Conservation (phyloP, 495 filamentous ascomycete species). For the Penicillium psychrofluorescens region DNA sequence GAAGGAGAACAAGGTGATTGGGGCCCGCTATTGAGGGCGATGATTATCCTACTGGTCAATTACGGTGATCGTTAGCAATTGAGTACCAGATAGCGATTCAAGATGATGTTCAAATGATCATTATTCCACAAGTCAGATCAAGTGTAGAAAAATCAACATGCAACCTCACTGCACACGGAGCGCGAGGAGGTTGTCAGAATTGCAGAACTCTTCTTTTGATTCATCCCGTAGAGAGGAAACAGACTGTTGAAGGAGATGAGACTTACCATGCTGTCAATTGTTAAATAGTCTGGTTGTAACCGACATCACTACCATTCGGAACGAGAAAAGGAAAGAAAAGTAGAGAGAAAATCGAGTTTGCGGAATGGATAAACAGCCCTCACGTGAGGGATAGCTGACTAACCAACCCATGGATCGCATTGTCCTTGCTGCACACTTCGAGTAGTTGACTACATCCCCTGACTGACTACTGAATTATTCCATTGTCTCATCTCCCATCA, state of each 20-base stretch:
- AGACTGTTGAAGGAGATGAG: not conserved
- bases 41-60: not conserved
- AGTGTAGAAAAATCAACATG: constrained; percentile 51
- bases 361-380: constrained; percentile 8
- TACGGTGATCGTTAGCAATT: constrained; percentile 3
- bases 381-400: constrained; percentile 13
- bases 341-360: not conserved
- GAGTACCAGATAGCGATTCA: not conserved
- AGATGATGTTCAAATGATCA: no score
- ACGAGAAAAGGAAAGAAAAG: not conserved
- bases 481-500: constrained; percentile 6
- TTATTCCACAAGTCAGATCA: constrained; percentile 39
- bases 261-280: constrained; percentile 3
- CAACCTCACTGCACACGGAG: constrained; percentile 30
- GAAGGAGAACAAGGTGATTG: constrained; percentile 29
- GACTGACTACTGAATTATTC: not conserved
- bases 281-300: not conserved
- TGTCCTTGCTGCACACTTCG: not conserved
- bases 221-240: constrained; percentile 25
- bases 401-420: constrained; percentile 8
- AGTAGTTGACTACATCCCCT: no score
- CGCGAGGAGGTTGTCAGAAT: constrained; percentile 43
- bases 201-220: constrained; percentile 51
- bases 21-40: constrained; percentile 24
- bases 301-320: not conserved